phyloP scores from a whole-genome alignment of 768 basidiomycete genomes.

The Boletellus ananas region DNA sequence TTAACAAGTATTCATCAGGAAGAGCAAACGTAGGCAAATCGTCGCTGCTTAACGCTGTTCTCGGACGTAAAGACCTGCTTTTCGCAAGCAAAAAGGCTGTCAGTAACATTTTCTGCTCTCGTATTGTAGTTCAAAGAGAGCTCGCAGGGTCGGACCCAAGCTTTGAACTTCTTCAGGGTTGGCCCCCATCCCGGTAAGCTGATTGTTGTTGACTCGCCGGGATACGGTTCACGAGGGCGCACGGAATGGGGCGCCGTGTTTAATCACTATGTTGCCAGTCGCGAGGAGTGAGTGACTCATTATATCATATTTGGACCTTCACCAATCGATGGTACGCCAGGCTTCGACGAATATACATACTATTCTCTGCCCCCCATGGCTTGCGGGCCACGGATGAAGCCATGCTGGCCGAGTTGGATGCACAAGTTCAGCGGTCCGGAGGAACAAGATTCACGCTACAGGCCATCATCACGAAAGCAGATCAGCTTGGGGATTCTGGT shows the following conservation, averaged over 20 bases:
- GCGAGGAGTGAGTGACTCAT: slow-evolving; percentile 50
- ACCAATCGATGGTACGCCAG: slow-evolving; percentile 32
- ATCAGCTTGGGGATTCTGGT: slow-evolving; percentile 41
- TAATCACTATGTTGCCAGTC: slow-evolving; percentile 56
- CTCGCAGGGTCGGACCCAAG: slow-evolving; percentile 63
- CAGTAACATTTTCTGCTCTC: slow-evolving; percentile 20
- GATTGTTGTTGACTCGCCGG: slow-evolving; percentile 75
- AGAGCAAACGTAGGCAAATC: slow-evolving; percentile 81
- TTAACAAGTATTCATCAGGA: slow-evolving; percentile 36
- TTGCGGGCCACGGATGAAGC: slow-evolving; percentile 51
- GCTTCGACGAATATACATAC: slow-evolving; percentile 64
- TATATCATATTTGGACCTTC: background rate
- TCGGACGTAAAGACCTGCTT: slow-evolving; percentile 53
- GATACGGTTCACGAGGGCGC: slow-evolving; percentile 72
- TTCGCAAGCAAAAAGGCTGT: slow-evolving; percentile 71
- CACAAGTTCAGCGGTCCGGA: slow-evolving; percentile 28
- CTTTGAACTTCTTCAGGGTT: slow-evolving; percentile 71
- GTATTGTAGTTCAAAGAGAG: background rate
- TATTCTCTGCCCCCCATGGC: slow-evolving; percentile 66
- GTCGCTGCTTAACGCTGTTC: slow-evolving; percentile 63
- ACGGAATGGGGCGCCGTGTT: slow-evolving; percentile 74
- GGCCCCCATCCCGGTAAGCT: slow-evolving; percentile 52
- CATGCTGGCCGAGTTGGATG: slow-evolving; percentile 56
- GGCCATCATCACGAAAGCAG: slow-evolving; percentile 69
- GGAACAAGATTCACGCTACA: slow-evolving; percentile 57